phyloP scores from a whole-genome alignment of 441 rosid genomes.

The Gossypium schwendimanii region DNA sequence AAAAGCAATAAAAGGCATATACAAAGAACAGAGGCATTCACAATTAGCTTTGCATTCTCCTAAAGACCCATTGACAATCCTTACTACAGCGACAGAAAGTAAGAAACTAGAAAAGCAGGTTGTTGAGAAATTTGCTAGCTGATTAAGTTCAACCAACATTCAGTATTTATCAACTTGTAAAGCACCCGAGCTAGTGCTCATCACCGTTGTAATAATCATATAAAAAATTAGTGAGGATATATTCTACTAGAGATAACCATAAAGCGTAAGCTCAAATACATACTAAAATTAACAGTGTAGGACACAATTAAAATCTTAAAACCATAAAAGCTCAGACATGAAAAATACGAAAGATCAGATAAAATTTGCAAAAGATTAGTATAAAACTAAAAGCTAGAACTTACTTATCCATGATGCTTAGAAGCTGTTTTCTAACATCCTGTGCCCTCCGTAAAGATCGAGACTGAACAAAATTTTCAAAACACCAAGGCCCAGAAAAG shows the following conservation, averaged over 20 bases:
- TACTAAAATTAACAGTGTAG: background rate
- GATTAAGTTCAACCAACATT: background rate
- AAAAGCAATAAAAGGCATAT: background rate
- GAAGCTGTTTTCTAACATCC: conserved; percentile 84
- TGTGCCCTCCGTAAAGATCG: conserved; percentile 79
- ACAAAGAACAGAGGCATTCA: background rate
- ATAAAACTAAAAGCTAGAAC: background rate
- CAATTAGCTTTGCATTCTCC: background rate
- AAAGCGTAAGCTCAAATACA: background rate
- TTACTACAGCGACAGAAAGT: background rate
- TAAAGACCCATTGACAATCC: background rate
- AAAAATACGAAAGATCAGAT: background rate
- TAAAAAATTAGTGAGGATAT: background rate
- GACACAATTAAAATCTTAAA: background rate
- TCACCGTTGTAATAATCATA: background rate
- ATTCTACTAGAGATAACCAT: background rate
- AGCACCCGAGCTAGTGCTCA: background rate
- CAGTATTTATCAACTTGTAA: background rate
- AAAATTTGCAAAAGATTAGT: background rate
- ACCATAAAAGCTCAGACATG: background rate
- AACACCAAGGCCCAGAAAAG: conserved; percentile 88
- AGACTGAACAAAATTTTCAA: conserved; percentile 79
- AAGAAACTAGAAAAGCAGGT: background rate
- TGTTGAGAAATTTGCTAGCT: background rate
- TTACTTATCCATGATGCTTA: conserved; percentile 87